These are phyloP conservation scores for Linaria vulgaris DNA, from an alignment of 257 asterid species.

Conservation along the genomic window DNA sequence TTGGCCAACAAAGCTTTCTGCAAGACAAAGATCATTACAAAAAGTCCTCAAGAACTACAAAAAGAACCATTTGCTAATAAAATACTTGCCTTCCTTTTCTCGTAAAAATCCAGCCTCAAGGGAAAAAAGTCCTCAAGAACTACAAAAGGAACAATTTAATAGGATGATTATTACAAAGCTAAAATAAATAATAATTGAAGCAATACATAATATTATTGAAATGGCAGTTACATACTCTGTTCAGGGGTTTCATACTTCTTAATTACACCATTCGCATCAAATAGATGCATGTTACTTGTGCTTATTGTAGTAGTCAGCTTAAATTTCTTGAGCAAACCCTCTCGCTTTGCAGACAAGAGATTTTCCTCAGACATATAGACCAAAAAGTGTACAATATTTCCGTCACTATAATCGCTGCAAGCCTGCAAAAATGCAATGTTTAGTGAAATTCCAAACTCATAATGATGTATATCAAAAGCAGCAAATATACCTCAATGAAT, in stretches of 20 bases:
- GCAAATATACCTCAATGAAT: slow-evolving; percentile 61
- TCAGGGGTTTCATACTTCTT: slow-evolving; percentile 94
- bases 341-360: slow-evolving; percentile 59
- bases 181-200: not conserved
- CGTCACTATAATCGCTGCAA: slow-evolving; percentile 64
- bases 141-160: slow-evolving; percentile 35
- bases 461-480: not conserved
- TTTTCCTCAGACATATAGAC: slow-evolving; percentile 56
- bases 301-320: slow-evolving; percentile 73
- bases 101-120: slow-evolving; percentile 76
- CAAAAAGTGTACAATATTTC: slow-evolving; percentile 62
- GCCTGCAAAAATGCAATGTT: slow-evolving; percentile 39
- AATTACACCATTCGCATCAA: slow-evolving; percentile 73
- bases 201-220: not conserved
- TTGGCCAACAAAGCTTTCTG: slow-evolving; percentile 73
- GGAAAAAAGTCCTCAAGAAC: slow-evolving; percentile 88
- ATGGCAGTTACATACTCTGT: slow-evolving; percentile 56
- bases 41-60: not conserved
- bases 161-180: not conserved
- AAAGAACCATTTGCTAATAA: not conserved
- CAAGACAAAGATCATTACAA: slow-evolving; percentile 19
- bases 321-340: slow-evolving; percentile 74
- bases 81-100: slow-evolving; percentile 70
- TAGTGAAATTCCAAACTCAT: slow-evolving; percentile 14
- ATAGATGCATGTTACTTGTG: slow-evolving; percentile 94